Percentiles rank a stretch among this genome's conserved stretches.
phyloP scores from a whole-genome alignment of 1,284 basidiomycete species.

The Puccinia coronata region DNA sequence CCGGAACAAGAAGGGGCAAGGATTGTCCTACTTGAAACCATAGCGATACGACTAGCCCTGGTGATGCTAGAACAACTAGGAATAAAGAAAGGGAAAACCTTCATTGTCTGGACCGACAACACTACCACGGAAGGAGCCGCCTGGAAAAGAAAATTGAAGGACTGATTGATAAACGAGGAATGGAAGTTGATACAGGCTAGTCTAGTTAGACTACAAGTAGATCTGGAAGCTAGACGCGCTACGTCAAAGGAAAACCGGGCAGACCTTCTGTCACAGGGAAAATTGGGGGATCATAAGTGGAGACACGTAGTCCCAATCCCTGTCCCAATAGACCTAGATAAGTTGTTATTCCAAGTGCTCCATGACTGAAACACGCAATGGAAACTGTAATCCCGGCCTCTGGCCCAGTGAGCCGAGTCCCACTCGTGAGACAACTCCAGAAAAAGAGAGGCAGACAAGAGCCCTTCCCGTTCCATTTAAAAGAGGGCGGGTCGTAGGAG shows the following conservation, averaged over 20 bases:
- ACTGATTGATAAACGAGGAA: background rate
- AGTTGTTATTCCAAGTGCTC: too few relatives aligned
- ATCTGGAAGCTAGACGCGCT: background rate
- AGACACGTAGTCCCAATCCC: background rate
- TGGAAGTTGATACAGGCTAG: background rate
- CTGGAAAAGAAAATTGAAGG: background rate
- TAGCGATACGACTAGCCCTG: background rate
- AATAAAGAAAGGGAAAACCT: background rate
- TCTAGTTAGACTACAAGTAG: background rate
- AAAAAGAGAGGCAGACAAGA: too few relatives aligned
- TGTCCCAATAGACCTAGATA: background rate
- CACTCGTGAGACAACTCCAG: too few relatives aligned
- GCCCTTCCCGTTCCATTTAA: too few relatives aligned
- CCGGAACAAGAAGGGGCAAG: background rate
- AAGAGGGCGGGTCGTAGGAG: too few relatives aligned
- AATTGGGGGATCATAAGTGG: background rate
- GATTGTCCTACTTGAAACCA: slow-evolving; percentile 1
- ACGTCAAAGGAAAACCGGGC: background rate
- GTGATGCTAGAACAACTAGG: background rate
- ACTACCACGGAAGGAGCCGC: background rate
- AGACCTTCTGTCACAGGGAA: background rate
- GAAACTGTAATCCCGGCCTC: too few relatives aligned
- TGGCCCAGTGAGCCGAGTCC: too few relatives aligned
- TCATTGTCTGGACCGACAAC: background rate
- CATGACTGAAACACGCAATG: too few relatives aligned